phyloP scores from a whole-genome alignment of 2,329 filamentous ascomycete genomes.

The Neonectria sp. region DNA sequence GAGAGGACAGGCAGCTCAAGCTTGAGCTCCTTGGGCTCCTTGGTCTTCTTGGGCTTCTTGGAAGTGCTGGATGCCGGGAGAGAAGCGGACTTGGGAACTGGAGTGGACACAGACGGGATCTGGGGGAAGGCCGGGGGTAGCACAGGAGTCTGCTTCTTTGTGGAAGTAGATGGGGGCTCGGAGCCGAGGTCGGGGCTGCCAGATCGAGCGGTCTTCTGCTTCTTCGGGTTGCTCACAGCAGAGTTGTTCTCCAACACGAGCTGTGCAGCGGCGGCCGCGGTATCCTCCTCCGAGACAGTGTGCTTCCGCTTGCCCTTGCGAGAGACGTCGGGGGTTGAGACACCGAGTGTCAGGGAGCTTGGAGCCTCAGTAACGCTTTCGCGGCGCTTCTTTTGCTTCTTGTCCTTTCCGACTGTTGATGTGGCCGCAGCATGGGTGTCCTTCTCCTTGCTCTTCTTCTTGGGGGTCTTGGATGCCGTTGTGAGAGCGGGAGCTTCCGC shows the following conservation, averaged over 20 bases:
- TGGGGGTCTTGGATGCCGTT: constrained; percentile 38
- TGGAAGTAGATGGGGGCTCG: constrained; percentile 42
- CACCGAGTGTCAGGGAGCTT: constrained; percentile 35
- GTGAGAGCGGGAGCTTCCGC: constrained; percentile 53
- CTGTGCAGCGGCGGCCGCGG: constrained; percentile 53
- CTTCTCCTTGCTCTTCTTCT: constrained; percentile 52
- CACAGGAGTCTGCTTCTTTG: constrained; percentile 53
- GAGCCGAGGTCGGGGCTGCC: constrained; percentile 55
- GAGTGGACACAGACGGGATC: constrained; percentile 32
- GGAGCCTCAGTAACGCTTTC: constrained; percentile 24
- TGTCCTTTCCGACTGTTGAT: constrained; percentile 47
- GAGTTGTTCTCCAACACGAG: constrained; percentile 52
- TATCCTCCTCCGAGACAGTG: constrained; percentile 56
- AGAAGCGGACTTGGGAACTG: constrained; percentile 43
- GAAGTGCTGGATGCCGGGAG: constrained; percentile 38
- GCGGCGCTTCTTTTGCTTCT: constrained; percentile 51
- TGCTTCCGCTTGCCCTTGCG: constrained; percentile 58
- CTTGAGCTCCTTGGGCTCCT: constrained; percentile 48
- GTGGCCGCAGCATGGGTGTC: constrained; percentile 31
- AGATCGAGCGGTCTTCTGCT: constrained; percentile 53
- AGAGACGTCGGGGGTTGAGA: constrained; percentile 41
- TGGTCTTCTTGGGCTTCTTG: constrained; percentile 47
- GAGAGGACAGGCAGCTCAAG: constrained; percentile 33
- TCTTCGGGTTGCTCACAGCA: constrained; percentile 59
- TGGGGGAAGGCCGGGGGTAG: constrained; percentile 51